Evolutionary conservation across 2,329 filamentous ascomycete genomes (phyloP).

Genomic region (Trichophyton rubrum): DNA sequence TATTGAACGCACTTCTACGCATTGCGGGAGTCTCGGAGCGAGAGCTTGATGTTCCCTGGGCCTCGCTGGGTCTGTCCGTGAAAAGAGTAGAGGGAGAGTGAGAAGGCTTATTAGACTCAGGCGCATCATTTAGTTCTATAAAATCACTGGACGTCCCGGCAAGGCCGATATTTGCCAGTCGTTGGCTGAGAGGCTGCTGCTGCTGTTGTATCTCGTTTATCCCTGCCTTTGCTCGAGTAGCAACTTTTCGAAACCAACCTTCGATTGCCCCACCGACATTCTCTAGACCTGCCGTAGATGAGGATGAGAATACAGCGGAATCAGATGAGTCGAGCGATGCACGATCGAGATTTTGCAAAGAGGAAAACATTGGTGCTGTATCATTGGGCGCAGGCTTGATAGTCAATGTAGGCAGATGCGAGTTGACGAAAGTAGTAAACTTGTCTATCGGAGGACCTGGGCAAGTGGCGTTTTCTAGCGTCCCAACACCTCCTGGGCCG

Average conservation of each 20-base stretch:
- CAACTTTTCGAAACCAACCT: constrained; percentile 77
- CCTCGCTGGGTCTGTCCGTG: not conserved
- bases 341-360: constrained; percentile 11
- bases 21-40: not conserved
- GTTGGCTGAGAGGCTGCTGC: constrained; percentile 5
- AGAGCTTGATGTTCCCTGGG: not conserved
- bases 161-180: constrained; percentile 14
- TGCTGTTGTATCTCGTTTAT: constrained; percentile 32
- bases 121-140: constrained; percentile 32
- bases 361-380: constrained; percentile 39
- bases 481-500: constrained; percentile 79
- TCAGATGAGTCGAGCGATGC: constrained; percentile 25
- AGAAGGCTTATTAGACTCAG: constrained; percentile 14
- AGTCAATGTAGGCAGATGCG: constrained; percentile 67
- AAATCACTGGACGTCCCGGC: constrained; percentile 28
- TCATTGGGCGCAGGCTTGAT: constrained; percentile 50
- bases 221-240: constrained; percentile 35
- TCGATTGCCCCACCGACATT: constrained; percentile 80
- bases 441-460: constrained; percentile 69
- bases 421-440: constrained; percentile 70
- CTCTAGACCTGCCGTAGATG: constrained; percentile 47
- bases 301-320: constrained; percentile 22
- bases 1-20: not conserved
- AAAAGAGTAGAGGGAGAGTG: not conserved
- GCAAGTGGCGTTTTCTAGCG: constrained; percentile 44